Evolutionary conservation across 2,329 filamentous ascomycete genomes (phyloP).

Genomic region (Paracoccidioides brasiliensis): DNA sequence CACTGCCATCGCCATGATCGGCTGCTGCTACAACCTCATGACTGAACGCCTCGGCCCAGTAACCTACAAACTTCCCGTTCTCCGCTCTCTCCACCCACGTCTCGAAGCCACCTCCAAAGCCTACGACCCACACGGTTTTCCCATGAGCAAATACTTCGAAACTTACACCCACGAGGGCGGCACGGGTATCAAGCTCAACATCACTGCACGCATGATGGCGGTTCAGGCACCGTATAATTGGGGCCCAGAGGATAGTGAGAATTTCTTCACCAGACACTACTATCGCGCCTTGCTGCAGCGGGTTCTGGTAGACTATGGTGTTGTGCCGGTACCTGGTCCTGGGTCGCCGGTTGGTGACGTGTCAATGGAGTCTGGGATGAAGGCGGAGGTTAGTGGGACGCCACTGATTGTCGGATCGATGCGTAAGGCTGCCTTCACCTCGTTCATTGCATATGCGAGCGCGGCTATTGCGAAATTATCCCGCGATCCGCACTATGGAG

Average conservation of each 20-base stretch:
- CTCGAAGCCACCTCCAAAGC: conserved; percentile 54
- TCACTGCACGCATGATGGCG: conserved; percentile 96
- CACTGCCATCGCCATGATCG: conserved; percentile 83
- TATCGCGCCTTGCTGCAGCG: conserved; percentile 82
- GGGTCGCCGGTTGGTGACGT: conserved; percentile 16
- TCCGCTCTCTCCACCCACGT: conserved; percentile 61
- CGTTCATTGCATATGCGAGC: conserved; percentile 63
- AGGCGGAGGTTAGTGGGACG: conserved; percentile 37
- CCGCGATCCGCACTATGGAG: conserved; percentile 46
- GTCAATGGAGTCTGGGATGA: conserved; percentile 11
- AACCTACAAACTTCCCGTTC: conserved; percentile 68
- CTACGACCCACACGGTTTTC: conserved; percentile 84
- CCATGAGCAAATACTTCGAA: conserved; percentile 64
- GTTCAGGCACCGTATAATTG: conserved; percentile 92
- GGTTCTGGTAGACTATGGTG: conserved; percentile 74
- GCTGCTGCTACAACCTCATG: conserved; percentile 94
- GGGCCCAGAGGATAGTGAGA: conserved; percentile 65
- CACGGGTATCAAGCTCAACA: conserved; percentile 68
- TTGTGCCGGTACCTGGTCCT: conserved; percentile 48
- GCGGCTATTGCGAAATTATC: conserved; percentile 66
- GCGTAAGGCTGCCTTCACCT: conserved; percentile 63
- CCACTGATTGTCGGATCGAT: conserved; percentile 81
- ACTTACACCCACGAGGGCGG: conserved; percentile 41
- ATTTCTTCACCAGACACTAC: conserved; percentile 86
- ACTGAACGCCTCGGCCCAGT: conserved; percentile 80